These are phyloP conservation scores for Cercospora beticola DNA, from an alignment of 2,329 filamentous ascomycete genomes.

Conservation along the genomic window DNA sequence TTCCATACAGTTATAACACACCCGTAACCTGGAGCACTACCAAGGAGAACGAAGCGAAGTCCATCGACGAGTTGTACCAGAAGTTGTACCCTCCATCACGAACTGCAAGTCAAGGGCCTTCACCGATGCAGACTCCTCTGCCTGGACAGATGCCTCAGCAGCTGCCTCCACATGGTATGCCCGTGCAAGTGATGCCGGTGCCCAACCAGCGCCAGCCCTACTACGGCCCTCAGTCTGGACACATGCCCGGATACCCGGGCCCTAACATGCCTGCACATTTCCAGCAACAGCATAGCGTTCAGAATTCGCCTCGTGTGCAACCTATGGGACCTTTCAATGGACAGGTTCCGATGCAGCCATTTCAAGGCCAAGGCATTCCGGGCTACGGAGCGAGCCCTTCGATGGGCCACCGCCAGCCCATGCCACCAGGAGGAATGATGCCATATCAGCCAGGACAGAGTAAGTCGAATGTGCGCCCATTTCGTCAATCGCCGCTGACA, in stretches of 20 bases:
- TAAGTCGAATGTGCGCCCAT: constrained; percentile 21
- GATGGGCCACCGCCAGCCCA: constrained; percentile 50
- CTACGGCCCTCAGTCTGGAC: constrained; percentile 71
- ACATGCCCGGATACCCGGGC: constrained; percentile 52
- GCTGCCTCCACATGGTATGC: constrained; percentile 72
- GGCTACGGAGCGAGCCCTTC: constrained; percentile 68
- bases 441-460: constrained; percentile 28
- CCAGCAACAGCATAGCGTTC: constrained; percentile 62
- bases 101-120: constrained; percentile 57
- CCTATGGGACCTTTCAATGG: constrained; percentile 56
- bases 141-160: constrained; percentile 73
- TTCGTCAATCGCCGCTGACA: constrained; percentile 62
- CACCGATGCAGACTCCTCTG: constrained; percentile 60
- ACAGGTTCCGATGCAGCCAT: constrained; percentile 51
- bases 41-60: constrained; percentile 70
- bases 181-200: constrained; percentile 66
- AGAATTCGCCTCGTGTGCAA: constrained; percentile 77
- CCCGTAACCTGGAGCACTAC: constrained; percentile 78
- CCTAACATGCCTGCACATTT: constrained; percentile 10
- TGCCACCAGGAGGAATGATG: constrained; percentile 28
- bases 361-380: constrained; percentile 69
- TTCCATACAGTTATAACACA: constrained; percentile 81
- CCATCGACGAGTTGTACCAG: constrained; percentile 75
- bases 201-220: constrained; percentile 74
- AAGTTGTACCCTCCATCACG: constrained; percentile 74